Base-by-base conservation (phyloP, 2,329 filamentous ascomycete genomes). In the Colletotrichum melonis region DNA sequence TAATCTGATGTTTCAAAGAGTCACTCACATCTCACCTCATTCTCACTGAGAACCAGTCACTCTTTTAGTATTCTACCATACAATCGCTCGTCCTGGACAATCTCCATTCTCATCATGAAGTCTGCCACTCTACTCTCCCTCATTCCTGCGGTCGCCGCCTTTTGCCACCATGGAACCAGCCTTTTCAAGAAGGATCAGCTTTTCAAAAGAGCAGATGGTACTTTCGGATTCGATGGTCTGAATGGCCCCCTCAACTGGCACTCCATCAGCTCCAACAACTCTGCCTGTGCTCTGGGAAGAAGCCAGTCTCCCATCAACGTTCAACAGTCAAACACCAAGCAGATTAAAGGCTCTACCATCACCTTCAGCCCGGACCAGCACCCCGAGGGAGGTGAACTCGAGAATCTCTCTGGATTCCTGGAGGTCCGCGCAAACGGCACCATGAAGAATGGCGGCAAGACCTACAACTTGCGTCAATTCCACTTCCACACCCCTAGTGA, bases 401-500 rank as follows among this genome's bases (percentile, higher is more conserved):
- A 88, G 75, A 89, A 90, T 77, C 80, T 88, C 3, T 87, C 87
- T 42, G 85, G 84, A 26, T 89, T 87, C 0, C 82, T 90, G 30
- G 84, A 89, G 77, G 85, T 88, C 56, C 78, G 86, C 32, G 82
- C 84, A 30, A 86, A 86, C 58, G 88, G 88, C 26, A 86, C 83
- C 12, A 83, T 89, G 7, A 80, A 76, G 0, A 78, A 87, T 30
- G 81, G 76, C 1, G 82, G 81, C 46, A 79, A 79, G 24, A 78
- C 81, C 14, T 90, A 86, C 78, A 78, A 75, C 0, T 81, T 90
- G 16, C 80, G 81, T 56, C 89, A 91, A 75, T 91, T 90, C 81
- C 89, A 91, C 79, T 89, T 91, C 81, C 90, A 91, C 77, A 88
- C 88, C 0, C 89, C 90, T 0, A 88, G 87, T 57, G 90, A 92